Base-by-base conservation (phyloP, 2,329 filamentous ascomycete species). In the Arthrobotrys megalospora region DNA sequence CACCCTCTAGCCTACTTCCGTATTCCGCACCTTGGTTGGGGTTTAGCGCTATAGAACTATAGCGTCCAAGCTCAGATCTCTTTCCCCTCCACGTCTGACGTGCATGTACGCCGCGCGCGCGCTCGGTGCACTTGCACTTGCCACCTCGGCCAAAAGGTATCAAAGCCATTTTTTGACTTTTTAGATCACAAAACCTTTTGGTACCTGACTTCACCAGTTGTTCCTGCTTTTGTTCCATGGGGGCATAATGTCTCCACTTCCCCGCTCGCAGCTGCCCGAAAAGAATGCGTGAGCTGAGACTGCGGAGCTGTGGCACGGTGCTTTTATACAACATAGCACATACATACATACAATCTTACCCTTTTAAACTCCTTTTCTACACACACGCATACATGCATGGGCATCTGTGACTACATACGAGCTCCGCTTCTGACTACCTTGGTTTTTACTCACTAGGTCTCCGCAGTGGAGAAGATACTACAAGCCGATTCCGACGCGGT, bases 401-500 rank as follows among this genome's bases (percentile, higher is more conserved):
- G 24, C 24, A 28, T 28, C 24, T 28, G 24, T 28, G 5, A 5
- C 24, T 5, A 28, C 24, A 5, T 5, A 28, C 24, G 24, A 28
- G 36, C 36, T 28, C 14, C 6, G 6, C 60, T 34, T 47, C 24
- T 21, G 16, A 19, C 19, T 16, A 32, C 36, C 41, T 16, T 12
- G 11, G 19, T 41, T 45, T 24, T 53, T n/a, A n/a, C 14, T 5
- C 3, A 47, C 32, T 52, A 78, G 75, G 67, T 78, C 36, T 65
- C 75, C 28, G 63, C 36, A 43, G 75, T 78, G 43, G 67, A 78
- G 45, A 62, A 72, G 24, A 28, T 78, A n/a, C 60, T 78, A 7
- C 32, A 72, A 41, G 41, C n/a, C 24, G 75, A 72, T 41, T 52
- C 73, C 32, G 63, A 76, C 19, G 38, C 50, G 16, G 24, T 36